These are phyloP conservation scores for Graphilbum fragrans DNA, from an alignment of 2,329 filamentous ascomycete genomes.

Conservation along the genomic window DNA sequence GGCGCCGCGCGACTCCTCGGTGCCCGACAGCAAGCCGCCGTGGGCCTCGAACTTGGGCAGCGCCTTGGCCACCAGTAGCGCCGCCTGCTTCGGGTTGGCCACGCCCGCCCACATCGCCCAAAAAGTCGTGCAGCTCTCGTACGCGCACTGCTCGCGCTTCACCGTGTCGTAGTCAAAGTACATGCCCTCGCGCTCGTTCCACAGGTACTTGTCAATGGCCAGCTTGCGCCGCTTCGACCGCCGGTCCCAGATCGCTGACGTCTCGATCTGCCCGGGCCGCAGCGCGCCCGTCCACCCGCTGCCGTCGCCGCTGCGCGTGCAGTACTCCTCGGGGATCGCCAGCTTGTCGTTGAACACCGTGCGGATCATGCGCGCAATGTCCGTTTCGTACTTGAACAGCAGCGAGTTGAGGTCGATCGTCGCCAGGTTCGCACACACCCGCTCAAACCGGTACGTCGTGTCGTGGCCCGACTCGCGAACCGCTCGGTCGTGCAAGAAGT, in stretches of 20 bases:
- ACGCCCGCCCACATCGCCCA: constrained; percentile 97
- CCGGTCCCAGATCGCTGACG: constrained; percentile 82
- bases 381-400: constrained; percentile 92
- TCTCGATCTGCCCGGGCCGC: constrained; percentile 58
- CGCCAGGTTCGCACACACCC: constrained; percentile 74
- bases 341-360: constrained; percentile 74
- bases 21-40: constrained; percentile 81
- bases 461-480: constrained; percentile 96
- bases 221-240: constrained; percentile 74
- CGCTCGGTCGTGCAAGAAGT: constrained; percentile 91
- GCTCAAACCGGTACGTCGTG: constrained; percentile 86
- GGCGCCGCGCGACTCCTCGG: constrained; percentile 73
- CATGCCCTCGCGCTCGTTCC: constrained; percentile 87
- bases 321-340: constrained; percentile 72
- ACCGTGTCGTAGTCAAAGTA: constrained; percentile 95
- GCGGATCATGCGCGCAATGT: constrained; percentile 80
- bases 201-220: constrained; percentile 84
- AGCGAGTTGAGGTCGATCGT: constrained; percentile 92
- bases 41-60: constrained; percentile 80
- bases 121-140: constrained; percentile 88
- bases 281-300: constrained; percentile 33
- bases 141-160: constrained; percentile 66
- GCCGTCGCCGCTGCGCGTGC: constrained; percentile 15
- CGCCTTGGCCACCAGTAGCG: constrained; percentile 65
- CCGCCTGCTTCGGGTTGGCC: constrained; percentile 75